phyloP scores from a whole-genome alignment of 352 stramenopile species.

The Thalassiosira oceanica region DNA sequence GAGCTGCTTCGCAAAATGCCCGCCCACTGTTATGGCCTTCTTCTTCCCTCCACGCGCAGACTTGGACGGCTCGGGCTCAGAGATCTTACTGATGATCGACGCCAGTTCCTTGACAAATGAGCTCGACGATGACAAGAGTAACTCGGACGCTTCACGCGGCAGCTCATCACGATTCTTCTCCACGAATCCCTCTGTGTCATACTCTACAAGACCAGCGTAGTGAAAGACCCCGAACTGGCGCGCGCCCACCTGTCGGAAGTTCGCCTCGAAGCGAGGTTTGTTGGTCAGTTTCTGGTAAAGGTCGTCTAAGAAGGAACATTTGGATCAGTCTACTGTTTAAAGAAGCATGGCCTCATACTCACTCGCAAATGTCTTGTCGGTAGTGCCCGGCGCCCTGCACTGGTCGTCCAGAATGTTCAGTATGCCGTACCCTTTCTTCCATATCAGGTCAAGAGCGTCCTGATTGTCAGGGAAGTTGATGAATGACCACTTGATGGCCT shows the following conservation, averaged over 20 bases:
- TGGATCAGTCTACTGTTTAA: not conserved
- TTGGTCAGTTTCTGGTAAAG: constrained; percentile 50
- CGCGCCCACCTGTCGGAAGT: constrained; percentile 68
- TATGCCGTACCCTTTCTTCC: constrained; percentile 81
- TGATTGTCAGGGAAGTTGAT: constrained; percentile 92
- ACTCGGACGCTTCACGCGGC: constrained; percentile 63
- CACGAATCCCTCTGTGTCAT: constrained; percentile 91
- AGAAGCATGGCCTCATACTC: not conserved
- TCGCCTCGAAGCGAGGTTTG: constrained; percentile 53
- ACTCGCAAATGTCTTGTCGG: constrained; percentile 60
- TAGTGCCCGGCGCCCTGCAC: constrained; percentile 48
- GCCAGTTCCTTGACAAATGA: constrained; percentile 53
- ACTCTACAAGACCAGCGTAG: constrained; percentile 93
- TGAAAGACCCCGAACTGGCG: constrained; percentile 90
- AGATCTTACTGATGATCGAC: constrained; percentile 25
- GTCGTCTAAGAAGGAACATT: constrained; percentile 4
- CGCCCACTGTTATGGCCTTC: constrained; percentile 59
- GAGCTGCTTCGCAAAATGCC: constrained; percentile 90
- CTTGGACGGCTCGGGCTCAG: constrained; percentile 7
- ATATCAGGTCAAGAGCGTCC: constrained; percentile 85
- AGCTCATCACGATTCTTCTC: constrained; percentile 98
- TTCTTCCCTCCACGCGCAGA: constrained; percentile 42
- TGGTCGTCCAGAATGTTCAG: constrained; percentile 84
- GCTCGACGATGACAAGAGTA: constrained; percentile 54
- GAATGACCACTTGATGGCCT: constrained; percentile 90